phyloP scores from a whole-genome alignment of 169 alveolate species.

The Miamiensis avidus region DNA sequence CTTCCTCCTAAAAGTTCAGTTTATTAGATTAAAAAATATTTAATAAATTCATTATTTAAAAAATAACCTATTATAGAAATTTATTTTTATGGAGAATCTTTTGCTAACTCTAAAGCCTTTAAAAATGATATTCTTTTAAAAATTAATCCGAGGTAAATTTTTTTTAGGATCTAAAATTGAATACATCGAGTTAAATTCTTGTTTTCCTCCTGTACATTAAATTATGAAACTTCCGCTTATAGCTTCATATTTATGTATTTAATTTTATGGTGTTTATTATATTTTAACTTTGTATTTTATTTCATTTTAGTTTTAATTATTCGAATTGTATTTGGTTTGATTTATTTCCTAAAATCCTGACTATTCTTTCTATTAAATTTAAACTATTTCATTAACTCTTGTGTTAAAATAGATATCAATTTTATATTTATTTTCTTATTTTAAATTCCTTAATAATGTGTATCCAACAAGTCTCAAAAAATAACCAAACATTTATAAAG shows the following conservation, averaged over 20 bases:
- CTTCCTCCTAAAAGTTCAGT: neutral
- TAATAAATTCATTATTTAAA: too few relatives aligned
- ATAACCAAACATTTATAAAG: neutral
- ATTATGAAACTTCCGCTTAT: too few relatives aligned
- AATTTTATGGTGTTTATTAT: too few relatives aligned
- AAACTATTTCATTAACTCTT: neutral
- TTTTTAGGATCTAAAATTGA: neutral
- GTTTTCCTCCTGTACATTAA: neutral
- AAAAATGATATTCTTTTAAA: neutral
- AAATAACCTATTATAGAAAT: neutral
- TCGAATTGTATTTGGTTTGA: too few relatives aligned
- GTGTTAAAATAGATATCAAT: too few relatives aligned
- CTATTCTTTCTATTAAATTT: neutral
- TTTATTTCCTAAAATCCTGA: too few relatives aligned
- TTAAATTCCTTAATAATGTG: neutral
- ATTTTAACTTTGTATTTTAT: too few relatives aligned
- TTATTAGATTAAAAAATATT: too few relatives aligned
- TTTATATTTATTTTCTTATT: neutral
- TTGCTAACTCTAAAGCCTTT: neutral
- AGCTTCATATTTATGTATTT: too few relatives aligned
- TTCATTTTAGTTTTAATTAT: too few relatives aligned
- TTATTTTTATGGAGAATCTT: neutral
- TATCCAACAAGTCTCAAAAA: neutral
- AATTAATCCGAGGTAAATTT: neutral
- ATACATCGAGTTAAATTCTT: neutral